Evolutionary conservation across 257 asterid genomes (phyloP).

Genomic region (Forsythia viridissima): DNA sequence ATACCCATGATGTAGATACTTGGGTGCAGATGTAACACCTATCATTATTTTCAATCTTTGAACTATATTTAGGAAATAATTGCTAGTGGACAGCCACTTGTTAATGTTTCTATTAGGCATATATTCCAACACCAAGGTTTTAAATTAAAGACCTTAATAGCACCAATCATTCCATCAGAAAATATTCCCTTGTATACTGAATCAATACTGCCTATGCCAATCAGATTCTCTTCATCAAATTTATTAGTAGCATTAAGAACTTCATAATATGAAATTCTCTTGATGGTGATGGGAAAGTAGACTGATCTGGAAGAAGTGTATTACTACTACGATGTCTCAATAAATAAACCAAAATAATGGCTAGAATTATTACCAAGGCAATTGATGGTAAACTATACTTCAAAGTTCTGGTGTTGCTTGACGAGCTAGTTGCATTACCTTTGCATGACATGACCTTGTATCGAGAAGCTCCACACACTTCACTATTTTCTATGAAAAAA

Average conservation of each 20-base stretch:
- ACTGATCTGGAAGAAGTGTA: background rate
- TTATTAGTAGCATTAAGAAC: background rate
- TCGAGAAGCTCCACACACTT: slow-evolving; percentile 1
- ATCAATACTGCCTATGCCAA: slow-evolving; percentile 4
- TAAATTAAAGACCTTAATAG: slow-evolving; percentile 4
- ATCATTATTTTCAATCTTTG: slow-evolving; percentile 14
- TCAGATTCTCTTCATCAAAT: background rate
- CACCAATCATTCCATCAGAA: background rate
- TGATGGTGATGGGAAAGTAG: background rate
- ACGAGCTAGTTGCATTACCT: background rate
- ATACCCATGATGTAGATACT: background rate
- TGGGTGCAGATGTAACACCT: background rate
- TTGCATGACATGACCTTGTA: background rate
- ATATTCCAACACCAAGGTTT: slow-evolving; percentile 7
- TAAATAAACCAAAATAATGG: background rate
- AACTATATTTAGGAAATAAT: background rate
- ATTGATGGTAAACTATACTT: background rate
- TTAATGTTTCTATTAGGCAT: slow-evolving; percentile 7
- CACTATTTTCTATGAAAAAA: background rate
- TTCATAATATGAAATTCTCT: slow-evolving; percentile 1
- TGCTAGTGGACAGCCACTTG: background rate
- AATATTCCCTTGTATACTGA: background rate
- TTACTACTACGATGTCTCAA: background rate
- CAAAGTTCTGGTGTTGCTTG: background rate
- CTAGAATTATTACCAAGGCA: background rate